Evolutionary conservation across 768 basidiomycete genomes (phyloP).

Genomic region (Cystofilobasidium capitatum): DNA sequence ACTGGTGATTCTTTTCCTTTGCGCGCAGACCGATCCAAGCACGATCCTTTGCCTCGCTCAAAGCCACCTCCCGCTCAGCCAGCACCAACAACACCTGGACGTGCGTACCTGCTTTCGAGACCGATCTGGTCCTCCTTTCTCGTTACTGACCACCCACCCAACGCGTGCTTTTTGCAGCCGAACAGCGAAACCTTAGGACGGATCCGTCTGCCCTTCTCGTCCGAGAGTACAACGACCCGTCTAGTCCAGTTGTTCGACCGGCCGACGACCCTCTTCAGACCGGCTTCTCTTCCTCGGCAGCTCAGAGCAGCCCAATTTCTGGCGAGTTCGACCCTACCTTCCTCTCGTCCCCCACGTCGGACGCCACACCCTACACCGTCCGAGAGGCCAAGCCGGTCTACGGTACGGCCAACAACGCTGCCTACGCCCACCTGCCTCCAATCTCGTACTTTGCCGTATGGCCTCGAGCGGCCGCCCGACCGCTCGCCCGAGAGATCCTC

Average conservation of each 20-base stretch:
- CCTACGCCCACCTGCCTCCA: not conserved
- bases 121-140: too few species aligned
- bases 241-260: too few species aligned
- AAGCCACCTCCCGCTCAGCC: not conserved
- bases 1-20: not conserved
- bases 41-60: too few species aligned
- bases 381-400: not conserved
- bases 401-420: not conserved
- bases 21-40: too few species aligned
- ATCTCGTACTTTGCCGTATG: slow-evolving; percentile 9
- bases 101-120: not conserved
- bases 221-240: not conserved
- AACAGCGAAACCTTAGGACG: not conserved
- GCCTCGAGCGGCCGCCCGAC: not conserved
- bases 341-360: not conserved
- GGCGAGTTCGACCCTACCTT: not conserved
- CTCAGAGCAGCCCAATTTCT: not conserved
- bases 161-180: not conserved
- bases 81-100: not conserved
- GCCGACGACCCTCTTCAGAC: not conserved
- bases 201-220: not conserved
- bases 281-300: not conserved
- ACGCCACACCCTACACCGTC: not conserved
- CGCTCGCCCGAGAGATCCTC: slow-evolving; percentile 1
- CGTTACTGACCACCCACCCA: not conserved